Percentiles rank a stretch among this genome's conserved stretches.
These are phyloP conservation scores for Aspergillus nidulans DNA, from an alignment of 495 filamentous ascomycete species.

Conservation along the genomic window DNA sequence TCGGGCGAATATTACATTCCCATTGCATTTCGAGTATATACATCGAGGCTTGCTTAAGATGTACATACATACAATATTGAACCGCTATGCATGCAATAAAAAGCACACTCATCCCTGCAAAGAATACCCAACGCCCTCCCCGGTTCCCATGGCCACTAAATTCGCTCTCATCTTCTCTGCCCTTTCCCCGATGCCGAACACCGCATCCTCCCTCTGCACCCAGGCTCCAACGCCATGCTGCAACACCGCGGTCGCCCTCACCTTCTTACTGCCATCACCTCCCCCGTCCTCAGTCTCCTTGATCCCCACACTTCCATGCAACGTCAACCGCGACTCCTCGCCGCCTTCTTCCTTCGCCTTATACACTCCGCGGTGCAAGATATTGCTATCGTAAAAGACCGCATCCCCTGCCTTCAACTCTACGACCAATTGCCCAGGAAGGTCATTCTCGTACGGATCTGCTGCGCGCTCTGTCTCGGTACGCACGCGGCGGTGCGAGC, in stretches of 20 bases:
- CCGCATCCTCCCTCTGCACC: slow-evolving; percentile 52
- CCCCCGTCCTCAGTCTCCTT: slow-evolving; percentile 37
- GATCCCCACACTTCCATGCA: slow-evolving; percentile 77
- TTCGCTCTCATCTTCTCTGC: slow-evolving; percentile 48
- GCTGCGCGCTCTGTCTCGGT: slow-evolving; percentile 62
- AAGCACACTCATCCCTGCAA: slow-evolving; percentile 35
- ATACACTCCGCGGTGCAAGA: slow-evolving; percentile 78
- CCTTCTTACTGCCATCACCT: slow-evolving; percentile 29
- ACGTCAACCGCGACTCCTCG: slow-evolving; percentile 61
- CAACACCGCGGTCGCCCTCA: slow-evolving; percentile 71
- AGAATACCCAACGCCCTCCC: slow-evolving; percentile 56
- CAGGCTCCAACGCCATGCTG: slow-evolving; percentile 81
- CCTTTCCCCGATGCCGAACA: slow-evolving; percentile 50
- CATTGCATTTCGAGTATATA: background rate
- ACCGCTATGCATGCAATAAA: background rate
- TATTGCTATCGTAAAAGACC: slow-evolving; percentile 86
- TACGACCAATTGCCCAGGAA: slow-evolving; percentile 63
- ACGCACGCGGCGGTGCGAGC: slow-evolving; percentile 60
- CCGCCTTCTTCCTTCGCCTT: slow-evolving; percentile 35
- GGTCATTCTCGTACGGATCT: slow-evolving; percentile 47
- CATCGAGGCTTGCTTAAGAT: background rate
- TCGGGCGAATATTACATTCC: background rate
- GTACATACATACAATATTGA: background rate
- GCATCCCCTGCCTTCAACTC: slow-evolving; percentile 64
- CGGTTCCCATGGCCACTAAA: slow-evolving; percentile 57